phyloP scores from a whole-genome alignment of 2,329 filamentous ascomycete genomes.

The Lachnellula willkommii region DNA sequence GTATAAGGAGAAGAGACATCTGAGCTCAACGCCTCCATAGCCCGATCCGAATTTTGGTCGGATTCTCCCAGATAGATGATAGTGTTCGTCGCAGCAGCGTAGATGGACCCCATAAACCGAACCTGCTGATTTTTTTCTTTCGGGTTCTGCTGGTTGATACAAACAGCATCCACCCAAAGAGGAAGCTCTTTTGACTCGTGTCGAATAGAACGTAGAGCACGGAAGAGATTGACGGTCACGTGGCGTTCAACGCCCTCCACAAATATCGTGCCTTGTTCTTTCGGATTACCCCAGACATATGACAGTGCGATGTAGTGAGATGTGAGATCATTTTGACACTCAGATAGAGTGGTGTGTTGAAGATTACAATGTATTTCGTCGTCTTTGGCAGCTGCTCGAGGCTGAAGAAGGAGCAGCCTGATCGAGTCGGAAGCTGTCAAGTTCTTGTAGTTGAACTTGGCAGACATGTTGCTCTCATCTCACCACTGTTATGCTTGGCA shows the following conservation, averaged over 20 bases:
- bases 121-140: constrained; percentile 1
- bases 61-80: constrained; percentile 10
- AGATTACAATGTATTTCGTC: background rate
- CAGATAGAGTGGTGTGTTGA: background rate
- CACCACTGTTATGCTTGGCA: background rate
- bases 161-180: constrained; percentile 4
- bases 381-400: background rate
- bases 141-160: constrained; percentile 1
- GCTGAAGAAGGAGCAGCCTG: background rate
- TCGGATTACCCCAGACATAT: background rate
- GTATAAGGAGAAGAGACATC: background rate
- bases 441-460: background rate
- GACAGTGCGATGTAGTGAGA: background rate
- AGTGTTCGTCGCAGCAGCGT: background rate
- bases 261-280: background rate
- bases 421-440: background rate
- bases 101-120: constrained; percentile 1
- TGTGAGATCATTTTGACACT: background rate
- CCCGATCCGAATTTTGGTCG: background rate
- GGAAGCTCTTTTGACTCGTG: background rate
- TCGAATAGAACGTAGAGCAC: background rate
- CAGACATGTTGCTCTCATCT: background rate
- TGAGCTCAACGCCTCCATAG: background rate
- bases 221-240: background rate
- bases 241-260: background rate